Base-by-base conservation (phyloP, 2,329 filamentous ascomycete species). In the Botrytis aclada region DNA sequence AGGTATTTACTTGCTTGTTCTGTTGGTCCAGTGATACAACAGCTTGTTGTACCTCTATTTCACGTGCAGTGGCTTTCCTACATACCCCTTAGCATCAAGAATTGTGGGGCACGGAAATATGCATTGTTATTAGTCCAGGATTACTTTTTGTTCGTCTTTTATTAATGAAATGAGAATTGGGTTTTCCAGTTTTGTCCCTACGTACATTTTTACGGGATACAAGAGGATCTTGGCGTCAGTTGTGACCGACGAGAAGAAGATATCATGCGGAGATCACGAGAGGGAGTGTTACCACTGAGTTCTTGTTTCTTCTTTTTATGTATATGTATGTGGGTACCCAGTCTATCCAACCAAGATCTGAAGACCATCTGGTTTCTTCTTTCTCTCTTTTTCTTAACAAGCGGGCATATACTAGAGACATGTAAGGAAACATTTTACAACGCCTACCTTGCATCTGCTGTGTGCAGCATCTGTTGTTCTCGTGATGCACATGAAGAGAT, bases 381-480 rank as follows among this genome's bases (percentile, higher is more conserved):
- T 37, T 41, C 43, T 32, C 37, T 69, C 14, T 9, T 25, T 32
- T 58, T 56, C 51, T 8, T 32, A 43, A 22, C 22, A 43, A 41
- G 25, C n/a, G 22, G 29, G 14, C n/a, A n/a, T 37, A 32, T n/a
- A 43, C 37, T 32, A 43, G 37, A 65, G 47, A 64, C 20, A 64
- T 51, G 39, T 32, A 45, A 70, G 56, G 69, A 22, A 65, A 51
- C n/a, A 71, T 39, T 32, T 47, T 25, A 65, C 58, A 64, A 29
- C 45, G 37, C 34, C 69, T 64, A 34, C 18, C 32, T 65, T 37
- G 32, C 64, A 54, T 45, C 47, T 71, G 70, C 39, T 67, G 51
- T 25, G n/a, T 69, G 70, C 70, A 71, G 70, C 51, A 72, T 72
- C 70, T 72, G 62, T 45, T 58, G 70, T 72, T 72, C 70, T 72